Conservation (phyloP, 2,329 filamentous ascomycete genomes). For the Aspergillus fructus region DNA sequence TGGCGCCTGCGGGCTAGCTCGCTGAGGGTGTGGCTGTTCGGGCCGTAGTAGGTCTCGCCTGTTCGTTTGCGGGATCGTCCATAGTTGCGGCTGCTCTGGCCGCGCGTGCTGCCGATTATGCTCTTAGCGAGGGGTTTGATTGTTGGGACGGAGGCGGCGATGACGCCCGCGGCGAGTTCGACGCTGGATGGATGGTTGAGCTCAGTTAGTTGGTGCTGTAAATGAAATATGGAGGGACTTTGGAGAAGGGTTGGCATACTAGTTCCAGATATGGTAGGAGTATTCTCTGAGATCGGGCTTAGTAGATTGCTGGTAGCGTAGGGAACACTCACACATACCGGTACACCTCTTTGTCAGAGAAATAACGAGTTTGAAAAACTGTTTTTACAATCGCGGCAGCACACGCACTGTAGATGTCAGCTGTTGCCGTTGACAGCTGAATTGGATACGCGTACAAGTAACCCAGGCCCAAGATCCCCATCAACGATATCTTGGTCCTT, state of each 20-base stretch:
- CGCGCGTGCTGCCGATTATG: slow-evolving; percentile 18
- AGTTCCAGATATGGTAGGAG: slow-evolving; percentile 47
- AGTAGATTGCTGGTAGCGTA: too few species aligned
- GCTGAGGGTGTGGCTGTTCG: slow-evolving; percentile 14
- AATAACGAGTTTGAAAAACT: slow-evolving; percentile 1
- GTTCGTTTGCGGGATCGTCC: slow-evolving; percentile 14
- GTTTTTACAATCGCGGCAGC: slow-evolving; percentile 44
- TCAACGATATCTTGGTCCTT: slow-evolving; percentile 38
- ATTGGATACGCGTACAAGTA: slow-evolving; percentile 37
- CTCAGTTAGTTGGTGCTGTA: neutral
- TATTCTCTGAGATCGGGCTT: too few species aligned
- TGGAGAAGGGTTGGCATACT: slow-evolving; percentile 38
- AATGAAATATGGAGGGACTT: slow-evolving; percentile 29
- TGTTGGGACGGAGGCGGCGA: slow-evolving; percentile 31
- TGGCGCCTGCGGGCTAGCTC: slow-evolving; percentile 7
- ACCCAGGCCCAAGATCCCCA: slow-evolving; percentile 42
- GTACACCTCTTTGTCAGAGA: neutral
- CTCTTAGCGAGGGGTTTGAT: slow-evolving; percentile 33
- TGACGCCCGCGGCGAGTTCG: slow-evolving; percentile 31
- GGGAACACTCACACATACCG: slow-evolving; percentile 26
- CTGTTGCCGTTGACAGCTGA: neutral
- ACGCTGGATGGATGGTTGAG: slow-evolving; percentile 8
- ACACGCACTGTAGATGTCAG: slow-evolving; percentile 29
- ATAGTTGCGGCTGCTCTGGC: slow-evolving; percentile 9
- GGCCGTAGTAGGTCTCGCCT: slow-evolving; percentile 6